phyloP scores from a whole-genome alignment of 2,329 filamentous ascomycete species.

The Drechslerella dactyloides region DNA sequence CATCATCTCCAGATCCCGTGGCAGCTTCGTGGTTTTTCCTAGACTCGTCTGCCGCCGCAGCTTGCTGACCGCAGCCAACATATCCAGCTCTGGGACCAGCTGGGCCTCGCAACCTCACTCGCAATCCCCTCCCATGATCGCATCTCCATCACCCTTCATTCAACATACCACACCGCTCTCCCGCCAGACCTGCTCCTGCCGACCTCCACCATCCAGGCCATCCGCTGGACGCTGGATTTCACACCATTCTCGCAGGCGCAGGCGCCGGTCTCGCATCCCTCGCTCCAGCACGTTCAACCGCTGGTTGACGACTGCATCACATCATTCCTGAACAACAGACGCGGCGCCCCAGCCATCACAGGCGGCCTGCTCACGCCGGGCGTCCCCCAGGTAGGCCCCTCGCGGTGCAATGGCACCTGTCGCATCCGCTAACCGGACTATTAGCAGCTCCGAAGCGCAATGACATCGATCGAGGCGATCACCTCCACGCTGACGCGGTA shows the following conservation, averaged over 20 bases:
- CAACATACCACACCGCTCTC: conserved; percentile 24
- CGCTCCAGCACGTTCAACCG: conserved; percentile 17
- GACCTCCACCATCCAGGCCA: conserved; percentile 17
- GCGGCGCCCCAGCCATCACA: conserved; percentile 28
- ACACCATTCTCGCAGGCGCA: conserved; percentile 17
- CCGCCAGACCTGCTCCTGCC: conserved; percentile 23
- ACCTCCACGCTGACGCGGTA: conserved; percentile 36
- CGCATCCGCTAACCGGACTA: too few relatives aligned
- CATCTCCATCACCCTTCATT: conserved; percentile 31
- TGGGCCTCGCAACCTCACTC: conserved; percentile 31
- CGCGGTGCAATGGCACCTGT: not conserved
- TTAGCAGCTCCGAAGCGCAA: conserved; percentile 35
- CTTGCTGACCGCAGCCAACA: not conserved
- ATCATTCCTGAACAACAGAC: conserved; percentile 34
- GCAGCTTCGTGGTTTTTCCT: conserved; percentile 1
- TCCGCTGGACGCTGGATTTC: conserved; percentile 29
- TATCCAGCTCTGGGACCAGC: conserved; percentile 32
- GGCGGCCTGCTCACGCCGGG: conserved; percentile 30
- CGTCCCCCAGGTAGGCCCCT: conserved; percentile 15
- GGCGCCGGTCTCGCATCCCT: conserved; percentile 9
- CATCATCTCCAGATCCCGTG: not conserved
- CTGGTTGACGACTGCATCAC: conserved; percentile 31
- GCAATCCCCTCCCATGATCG: conserved; percentile 34
- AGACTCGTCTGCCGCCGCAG: conserved; percentile 7
- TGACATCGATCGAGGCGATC: conserved; percentile 37